Conservation (phyloP, 495 filamentous ascomycete species). For the Aspergillus heteromorphus region DNA sequence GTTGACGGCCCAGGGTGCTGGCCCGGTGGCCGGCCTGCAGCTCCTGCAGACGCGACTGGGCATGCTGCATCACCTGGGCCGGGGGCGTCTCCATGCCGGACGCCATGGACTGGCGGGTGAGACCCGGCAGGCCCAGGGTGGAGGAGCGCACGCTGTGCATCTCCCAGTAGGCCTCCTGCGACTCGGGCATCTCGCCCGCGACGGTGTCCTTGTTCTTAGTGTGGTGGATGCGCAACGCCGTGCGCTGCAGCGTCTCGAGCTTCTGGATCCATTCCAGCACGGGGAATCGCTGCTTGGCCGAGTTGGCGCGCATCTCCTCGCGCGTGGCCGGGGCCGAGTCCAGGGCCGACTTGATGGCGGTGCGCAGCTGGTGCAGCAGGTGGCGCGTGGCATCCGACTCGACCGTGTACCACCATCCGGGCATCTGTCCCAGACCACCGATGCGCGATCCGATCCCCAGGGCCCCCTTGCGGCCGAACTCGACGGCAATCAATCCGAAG, state of each 20-base stretch:
- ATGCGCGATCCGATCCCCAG: constrained; percentile 58
- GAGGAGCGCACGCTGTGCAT: not conserved
- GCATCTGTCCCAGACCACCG: constrained; percentile 62
- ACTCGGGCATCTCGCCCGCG: not conserved
- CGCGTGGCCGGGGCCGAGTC: constrained; percentile 47
- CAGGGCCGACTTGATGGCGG: constrained; percentile 54
- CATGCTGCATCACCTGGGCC: not conserved
- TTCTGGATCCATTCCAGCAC: constrained; percentile 53
- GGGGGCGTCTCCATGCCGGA: not conserved
- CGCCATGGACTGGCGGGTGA: not conserved
- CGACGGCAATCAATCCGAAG: constrained; percentile 67
- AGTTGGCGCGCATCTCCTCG: constrained; percentile 59
- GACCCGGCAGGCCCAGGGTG: not conserved
- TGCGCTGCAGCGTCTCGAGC: constrained; percentile 46
- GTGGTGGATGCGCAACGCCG: constrained; percentile 26
- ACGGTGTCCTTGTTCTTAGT: constrained; percentile 14
- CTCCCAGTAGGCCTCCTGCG: not conserved
- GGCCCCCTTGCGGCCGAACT: constrained; percentile 68
- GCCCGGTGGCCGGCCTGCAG: constrained; percentile 10
- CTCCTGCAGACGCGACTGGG: constrained; percentile 14
- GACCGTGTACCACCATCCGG: constrained; percentile 66
- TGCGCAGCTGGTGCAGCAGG: constrained; percentile 58
- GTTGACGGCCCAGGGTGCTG: constrained; percentile 8
- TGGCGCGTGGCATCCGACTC: constrained; percentile 32
- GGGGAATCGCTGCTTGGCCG: constrained; percentile 63